phyloP scores from a whole-genome alignment of 1,139 yeast genomes.

The Taphrina populina region DNA sequence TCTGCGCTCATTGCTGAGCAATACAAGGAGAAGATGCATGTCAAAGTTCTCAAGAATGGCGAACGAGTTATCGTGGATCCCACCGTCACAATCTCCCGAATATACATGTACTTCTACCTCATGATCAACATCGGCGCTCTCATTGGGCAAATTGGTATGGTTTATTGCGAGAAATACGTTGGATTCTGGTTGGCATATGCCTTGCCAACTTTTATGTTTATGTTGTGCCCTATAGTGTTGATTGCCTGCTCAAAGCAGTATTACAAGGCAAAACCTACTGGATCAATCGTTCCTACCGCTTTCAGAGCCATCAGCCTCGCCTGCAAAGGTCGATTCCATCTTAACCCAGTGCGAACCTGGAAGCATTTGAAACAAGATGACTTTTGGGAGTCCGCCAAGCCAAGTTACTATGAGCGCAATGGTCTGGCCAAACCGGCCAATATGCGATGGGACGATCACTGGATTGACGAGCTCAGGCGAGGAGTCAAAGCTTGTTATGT shows the following conservation, averaged over 20 bases:
- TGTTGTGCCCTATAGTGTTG: constrained; percentile 59
- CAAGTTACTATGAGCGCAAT: constrained; percentile 8
- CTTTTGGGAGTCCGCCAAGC: constrained; percentile 46
- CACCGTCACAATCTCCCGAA: constrained; percentile 66
- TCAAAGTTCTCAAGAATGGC: constrained; percentile 60
- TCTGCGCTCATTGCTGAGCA: constrained; percentile 81
- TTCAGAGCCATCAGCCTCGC: constrained; percentile 48
- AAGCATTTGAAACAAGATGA: constrained; percentile 48
- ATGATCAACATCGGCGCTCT: constrained; percentile 79
- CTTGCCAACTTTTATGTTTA: constrained; percentile 64
- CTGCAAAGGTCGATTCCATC: constrained; percentile 15
- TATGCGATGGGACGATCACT: constrained; percentile 54
- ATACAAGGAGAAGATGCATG: constrained; percentile 58
- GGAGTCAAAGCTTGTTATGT: constrained; percentile 64
- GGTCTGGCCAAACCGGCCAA: constrained; percentile 11
- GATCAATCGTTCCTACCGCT: constrained; percentile 60
- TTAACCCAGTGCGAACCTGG: constrained; percentile 23
- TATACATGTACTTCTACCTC: constrained; percentile 72
- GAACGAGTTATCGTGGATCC: constrained; percentile 71
- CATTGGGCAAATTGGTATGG: constrained; percentile 64
- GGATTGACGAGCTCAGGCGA: constrained; percentile 63
- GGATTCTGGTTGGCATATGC: constrained; percentile 79
- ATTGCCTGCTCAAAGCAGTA: constrained; percentile 58
- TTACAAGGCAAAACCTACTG: constrained; percentile 62
- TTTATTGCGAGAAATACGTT: constrained; percentile 59